Percentiles rank a stretch among this genome's conserved stretches.
Conservation (phyloP, 192 early-diverging fungal genomes). For the Backusella luteola region DNA sequence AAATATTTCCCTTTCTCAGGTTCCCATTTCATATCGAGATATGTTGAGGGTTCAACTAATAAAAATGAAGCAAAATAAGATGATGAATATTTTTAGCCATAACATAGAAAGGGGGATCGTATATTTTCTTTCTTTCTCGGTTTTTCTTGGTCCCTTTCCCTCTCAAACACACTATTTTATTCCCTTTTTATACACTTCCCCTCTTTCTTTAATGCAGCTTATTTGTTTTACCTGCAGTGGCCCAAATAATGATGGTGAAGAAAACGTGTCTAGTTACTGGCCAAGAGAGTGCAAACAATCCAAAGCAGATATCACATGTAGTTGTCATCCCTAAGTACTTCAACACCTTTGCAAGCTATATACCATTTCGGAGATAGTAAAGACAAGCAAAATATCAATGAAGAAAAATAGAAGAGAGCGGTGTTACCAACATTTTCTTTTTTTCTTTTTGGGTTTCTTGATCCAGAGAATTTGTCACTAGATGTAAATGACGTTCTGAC, state of each 20-base stretch:
- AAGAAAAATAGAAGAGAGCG: background rate
- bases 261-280: constrained; percentile 74
- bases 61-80: background rate
- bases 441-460: background rate
- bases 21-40: constrained; percentile 58
- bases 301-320: constrained; percentile 74
- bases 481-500: background rate
- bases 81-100: background rate
- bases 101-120: background rate
- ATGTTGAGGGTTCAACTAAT: constrained; percentile 42
- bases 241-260: constrained; percentile 65
- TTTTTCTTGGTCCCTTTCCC: background rate
- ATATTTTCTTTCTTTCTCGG: background rate
- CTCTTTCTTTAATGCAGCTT: background rate
- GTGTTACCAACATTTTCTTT: background rate
- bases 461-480: background rate
- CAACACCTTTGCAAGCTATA: constrained; percentile 73
- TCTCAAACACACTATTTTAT: background rate
- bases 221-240: constrained; percentile 35
- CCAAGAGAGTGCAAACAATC: constrained; percentile 75
- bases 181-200: background rate
- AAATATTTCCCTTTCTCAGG: constrained; percentile 57
- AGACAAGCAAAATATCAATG: background rate
- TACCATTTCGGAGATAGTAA: background rate
- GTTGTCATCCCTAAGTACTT: constrained; percentile 64